phyloP scores from a whole-genome alignment of 2,329 filamentous ascomycete genomes.

The Mycosphaerella arachidis region DNA sequence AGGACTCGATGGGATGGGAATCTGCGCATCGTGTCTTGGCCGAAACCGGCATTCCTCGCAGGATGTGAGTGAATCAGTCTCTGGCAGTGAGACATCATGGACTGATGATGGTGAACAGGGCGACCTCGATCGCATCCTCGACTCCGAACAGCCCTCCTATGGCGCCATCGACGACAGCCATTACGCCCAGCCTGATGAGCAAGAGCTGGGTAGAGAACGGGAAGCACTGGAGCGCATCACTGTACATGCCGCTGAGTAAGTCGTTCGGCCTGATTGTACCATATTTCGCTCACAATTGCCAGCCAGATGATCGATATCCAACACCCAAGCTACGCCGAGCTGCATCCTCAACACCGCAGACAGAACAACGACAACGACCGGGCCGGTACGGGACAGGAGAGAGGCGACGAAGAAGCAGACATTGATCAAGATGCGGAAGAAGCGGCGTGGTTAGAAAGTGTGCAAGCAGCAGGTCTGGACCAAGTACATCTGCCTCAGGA shows the following conservation, averaged over 20 bases:
- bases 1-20: conserved; percentile 37
- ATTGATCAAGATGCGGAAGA: conserved; percentile 25
- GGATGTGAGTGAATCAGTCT: conserved; percentile 35
- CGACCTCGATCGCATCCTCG: conserved; percentile 45
- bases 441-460: conserved; percentile 31
- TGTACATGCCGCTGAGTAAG: conserved; percentile 46
- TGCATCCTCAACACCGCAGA: conserved; percentile 21
- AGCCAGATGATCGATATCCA: conserved; percentile 50
- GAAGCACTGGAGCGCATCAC: conserved; percentile 48
- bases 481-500: conserved; percentile 27
- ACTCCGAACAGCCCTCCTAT: conserved; percentile 42
- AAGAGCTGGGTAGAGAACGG: conserved; percentile 46
- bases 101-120: conserved; percentile 36
- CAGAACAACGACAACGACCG: conserved; percentile 5
- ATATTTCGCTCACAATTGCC: not conserved
- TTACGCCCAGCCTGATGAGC: conserved; percentile 42
- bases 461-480: conserved; percentile 23
- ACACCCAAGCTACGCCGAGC: conserved; percentile 38
- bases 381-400: not conserved
- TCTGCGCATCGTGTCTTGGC: conserved; percentile 48
- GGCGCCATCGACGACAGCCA: conserved; percentile 39
- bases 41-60: conserved; percentile 41
- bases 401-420: conserved; percentile 9
- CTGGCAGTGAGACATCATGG: conserved; percentile 14
- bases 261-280: conserved; percentile 1